phyloP scores from a whole-genome alignment of 768 basidiomycete genomes.

The Tricholoma sp. region DNA sequence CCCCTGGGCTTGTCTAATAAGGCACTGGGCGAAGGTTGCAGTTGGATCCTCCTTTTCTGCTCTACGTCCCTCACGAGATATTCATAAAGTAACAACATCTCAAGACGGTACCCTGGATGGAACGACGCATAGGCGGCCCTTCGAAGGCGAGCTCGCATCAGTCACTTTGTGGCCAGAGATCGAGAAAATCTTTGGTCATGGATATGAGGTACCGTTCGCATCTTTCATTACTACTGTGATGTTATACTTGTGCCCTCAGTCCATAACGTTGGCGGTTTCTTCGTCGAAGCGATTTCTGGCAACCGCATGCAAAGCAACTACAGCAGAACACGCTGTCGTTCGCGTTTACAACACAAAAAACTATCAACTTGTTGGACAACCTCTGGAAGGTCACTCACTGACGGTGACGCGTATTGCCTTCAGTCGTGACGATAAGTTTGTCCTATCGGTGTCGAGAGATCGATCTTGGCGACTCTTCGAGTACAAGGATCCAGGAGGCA shows the following conservation, averaged over 20 bases:
- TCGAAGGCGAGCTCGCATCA: conserved; percentile 86
- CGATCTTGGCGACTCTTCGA: conserved; percentile 86
- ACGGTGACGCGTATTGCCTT: conserved; percentile 91
- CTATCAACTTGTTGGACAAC: conserved; percentile 67
- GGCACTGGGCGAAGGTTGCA: conserved; percentile 67
- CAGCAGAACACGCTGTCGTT: conserved; percentile 84
- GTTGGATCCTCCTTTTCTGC: conserved; percentile 6
- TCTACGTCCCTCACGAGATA: neutral
- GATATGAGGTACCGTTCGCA: conserved; percentile 73
- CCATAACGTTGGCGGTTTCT: conserved; percentile 77
- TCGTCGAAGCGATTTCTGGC: conserved; percentile 67
- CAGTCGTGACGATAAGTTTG: conserved; percentile 73
- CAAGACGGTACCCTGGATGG: neutral
- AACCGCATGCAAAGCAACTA: conserved; percentile 87
- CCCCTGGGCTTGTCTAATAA: conserved; percentile 95
- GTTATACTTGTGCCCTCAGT: conserved; percentile 36
- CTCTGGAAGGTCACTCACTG: conserved; percentile 78
- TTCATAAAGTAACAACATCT: neutral
- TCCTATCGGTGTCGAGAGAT: conserved; percentile 88
- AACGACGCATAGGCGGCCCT: conserved; percentile 41
- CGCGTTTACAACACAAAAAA: conserved; percentile 71
- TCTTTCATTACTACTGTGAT: neutral
- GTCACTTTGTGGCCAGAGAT: conserved; percentile 94
- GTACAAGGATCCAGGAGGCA: conserved; percentile 37
- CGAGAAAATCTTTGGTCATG: conserved; percentile 97